Evolutionary conservation across 331 rosid genomes (phyloP).

Genomic region (Acacia pycnantha): DNA sequence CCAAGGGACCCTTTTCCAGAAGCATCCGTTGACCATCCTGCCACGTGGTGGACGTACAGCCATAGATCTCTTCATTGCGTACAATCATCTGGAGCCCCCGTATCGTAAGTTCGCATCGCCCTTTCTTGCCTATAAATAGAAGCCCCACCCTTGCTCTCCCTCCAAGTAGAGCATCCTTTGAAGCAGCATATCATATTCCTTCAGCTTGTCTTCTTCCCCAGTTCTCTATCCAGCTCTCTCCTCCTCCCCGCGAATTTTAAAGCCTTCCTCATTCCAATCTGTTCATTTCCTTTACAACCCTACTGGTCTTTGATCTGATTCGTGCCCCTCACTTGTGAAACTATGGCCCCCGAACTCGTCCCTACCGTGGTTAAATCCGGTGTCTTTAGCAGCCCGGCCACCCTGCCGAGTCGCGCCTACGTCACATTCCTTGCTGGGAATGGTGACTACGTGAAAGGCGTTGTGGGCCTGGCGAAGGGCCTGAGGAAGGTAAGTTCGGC

Average conservation of each 20-base stretch:
- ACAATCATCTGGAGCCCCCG: not conserved
- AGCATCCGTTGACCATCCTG: not conserved
- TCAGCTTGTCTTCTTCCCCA: not conserved
- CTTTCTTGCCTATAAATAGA: constrained; percentile 32
- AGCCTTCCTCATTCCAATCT: not conserved
- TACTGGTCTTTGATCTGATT: not conserved
- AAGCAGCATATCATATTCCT: not conserved
- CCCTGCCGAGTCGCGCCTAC: constrained; percentile 45
- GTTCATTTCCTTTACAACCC: too few species aligned
- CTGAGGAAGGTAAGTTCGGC: constrained; percentile 56
- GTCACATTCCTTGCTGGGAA: constrained; percentile 86
- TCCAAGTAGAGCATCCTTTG: not conserved
- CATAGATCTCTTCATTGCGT: not conserved
- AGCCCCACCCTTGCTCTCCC: not conserved
- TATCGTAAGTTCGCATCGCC: constrained; percentile 2
- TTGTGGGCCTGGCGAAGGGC: constrained; percentile 83
- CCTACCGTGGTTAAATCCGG: constrained; percentile 23
- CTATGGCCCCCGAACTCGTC: constrained; percentile 60
- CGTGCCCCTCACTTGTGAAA: not conserved
- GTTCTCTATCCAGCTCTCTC: not conserved
- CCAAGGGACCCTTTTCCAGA: constrained; percentile 34
- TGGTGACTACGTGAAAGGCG: constrained; percentile 88
- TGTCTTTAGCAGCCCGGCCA: constrained; percentile 6
- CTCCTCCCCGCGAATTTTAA: not conserved
- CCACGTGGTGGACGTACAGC: constrained; percentile 27